Evolutionary conservation across 2,329 filamentous ascomycete species (phyloP), one percentile per base, ranked within the genome.

Genomic region (Sporothrix brasiliensis): DNA sequence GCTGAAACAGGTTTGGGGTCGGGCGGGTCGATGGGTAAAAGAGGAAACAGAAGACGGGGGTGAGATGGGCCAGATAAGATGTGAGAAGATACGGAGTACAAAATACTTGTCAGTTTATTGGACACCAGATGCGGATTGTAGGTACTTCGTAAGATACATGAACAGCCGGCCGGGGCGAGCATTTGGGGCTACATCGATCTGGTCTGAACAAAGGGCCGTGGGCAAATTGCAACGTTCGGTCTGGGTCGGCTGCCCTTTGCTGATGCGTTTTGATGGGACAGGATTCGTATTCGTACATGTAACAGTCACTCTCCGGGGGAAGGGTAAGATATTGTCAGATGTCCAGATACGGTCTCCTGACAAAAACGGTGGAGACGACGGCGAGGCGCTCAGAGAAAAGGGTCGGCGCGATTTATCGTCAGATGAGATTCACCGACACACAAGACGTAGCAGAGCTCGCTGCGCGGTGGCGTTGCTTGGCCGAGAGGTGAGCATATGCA

Each of bases 1-100:
- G 70, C 70, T 71, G 70, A 69, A 71, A 71, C 70, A 49, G 58
- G 19, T 44, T 49, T 68, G 56, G 70, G 52, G n/a, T 14, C 39
- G 61, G 53, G 53, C 47, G 41, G 65, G 53, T 50, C 69, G 52
- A 65, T 7, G 65, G 49, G 50, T 58, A 67, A 54, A 67, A 54
- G 41, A 65, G 47, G 61, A 65, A 61, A 44, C 30, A 44, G 34
- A 39, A n/a, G 49, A 24, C 30, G 27, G 63, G 47, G 27, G 9
- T 21, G n/a, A 21, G 44, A 66, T 24, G n/a, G 27, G 44, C 14
- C 39, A 34, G 47, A 52, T 39, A 30, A 21, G 63, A 50, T 30
- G 44, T 41, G 47, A 27, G 58, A 63, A n/a, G 30, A 58, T 21
- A 41, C 34, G 14, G 7, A 56, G 27, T n/a, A 60, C 56, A 58